phyloP scores from a whole-genome alignment of 331 rosid genomes.

The Phaseolus coccineus region DNA sequence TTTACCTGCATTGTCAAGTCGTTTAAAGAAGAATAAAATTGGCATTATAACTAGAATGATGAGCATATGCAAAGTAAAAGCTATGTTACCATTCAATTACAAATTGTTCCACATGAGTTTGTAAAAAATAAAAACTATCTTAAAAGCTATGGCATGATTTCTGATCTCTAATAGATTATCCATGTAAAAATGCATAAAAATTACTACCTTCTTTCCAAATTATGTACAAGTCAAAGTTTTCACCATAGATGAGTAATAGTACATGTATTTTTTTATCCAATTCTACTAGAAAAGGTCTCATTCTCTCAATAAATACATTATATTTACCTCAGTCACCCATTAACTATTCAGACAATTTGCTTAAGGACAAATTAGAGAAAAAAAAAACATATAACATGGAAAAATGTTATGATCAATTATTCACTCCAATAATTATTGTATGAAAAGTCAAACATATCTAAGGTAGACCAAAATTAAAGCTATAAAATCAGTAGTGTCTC shows the following conservation, averaged over 20 bases:
- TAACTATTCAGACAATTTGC: too few species aligned
- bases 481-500: background rate
- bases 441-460: background rate
- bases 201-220: background rate
- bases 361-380: too few species aligned
- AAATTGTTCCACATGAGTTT: background rate
- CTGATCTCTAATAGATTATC: background rate
- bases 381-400: too few species aligned
- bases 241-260: too few species aligned
- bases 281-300: too few species aligned
- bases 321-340: too few species aligned
- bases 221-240: too few species aligned
- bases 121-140: background rate
- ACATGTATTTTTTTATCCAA: too few species aligned
- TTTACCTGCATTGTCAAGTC: background rate
- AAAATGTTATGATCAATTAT: too few species aligned
- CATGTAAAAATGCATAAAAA: background rate
- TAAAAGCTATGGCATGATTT: background rate
- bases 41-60: background rate
- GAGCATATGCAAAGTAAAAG: background rate
- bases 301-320: too few species aligned
- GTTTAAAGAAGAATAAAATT: background rate
- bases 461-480: background rate
- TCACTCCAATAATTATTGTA: background rate
- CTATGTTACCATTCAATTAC: background rate